Base-by-base conservation (phyloP, 2,329 filamentous ascomycete species). In the Cordyceps tenuipes region DNA sequence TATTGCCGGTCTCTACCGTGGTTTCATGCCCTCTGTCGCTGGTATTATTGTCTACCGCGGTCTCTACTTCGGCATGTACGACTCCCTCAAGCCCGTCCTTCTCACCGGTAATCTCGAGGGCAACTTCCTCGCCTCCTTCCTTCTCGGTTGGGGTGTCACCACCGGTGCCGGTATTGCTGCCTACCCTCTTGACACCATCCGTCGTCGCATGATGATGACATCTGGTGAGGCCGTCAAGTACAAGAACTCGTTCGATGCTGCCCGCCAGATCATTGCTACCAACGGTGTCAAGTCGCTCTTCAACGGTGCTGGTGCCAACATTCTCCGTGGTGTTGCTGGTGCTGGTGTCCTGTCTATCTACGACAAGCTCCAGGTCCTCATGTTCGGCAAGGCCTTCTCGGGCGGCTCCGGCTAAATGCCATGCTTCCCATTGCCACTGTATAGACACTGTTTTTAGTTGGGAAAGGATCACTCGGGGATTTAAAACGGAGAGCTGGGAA, bases 1-100 rank as follows among this genome's bases (percentile, higher is more conserved):
- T 95, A 85, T 99, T 82, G 89, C 88, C 76, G 94, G 94, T 95
- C 92, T 99, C 76, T 99, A 99, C 91, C 94, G 94, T 96, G 94
- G 94, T 86, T 99, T 99, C 90, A 91, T 92, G 86, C 94, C 95
- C 79, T 99, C 94, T 75, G 94, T 99, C 75, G 86, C 89, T 80
- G 94, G 94, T 89, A 99, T 99, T 80, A 81, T 99, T 74, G 94
- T 99, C 83, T 99, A 99, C 91, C 94, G 94, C 91, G 94, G 94
- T 97, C 91, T 99, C 73, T 99, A 99, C 92, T 99, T 99, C 89
- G 94, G 94, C 78, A 89, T 99, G 89, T 99, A 99, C 91, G 94
- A 99, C 84, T 99, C 94, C 72, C 88, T 99, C 86, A 99, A 99
- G 91, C 94, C 94, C 72, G 90, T 97, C 75, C 79, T 97, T 81